Percentiles rank a stretch among this genome's conserved stretches.
These are phyloP conservation scores for Aquilaria agallochum DNA, from an alignment of 441 rosid species.

Conservation along the genomic window DNA sequence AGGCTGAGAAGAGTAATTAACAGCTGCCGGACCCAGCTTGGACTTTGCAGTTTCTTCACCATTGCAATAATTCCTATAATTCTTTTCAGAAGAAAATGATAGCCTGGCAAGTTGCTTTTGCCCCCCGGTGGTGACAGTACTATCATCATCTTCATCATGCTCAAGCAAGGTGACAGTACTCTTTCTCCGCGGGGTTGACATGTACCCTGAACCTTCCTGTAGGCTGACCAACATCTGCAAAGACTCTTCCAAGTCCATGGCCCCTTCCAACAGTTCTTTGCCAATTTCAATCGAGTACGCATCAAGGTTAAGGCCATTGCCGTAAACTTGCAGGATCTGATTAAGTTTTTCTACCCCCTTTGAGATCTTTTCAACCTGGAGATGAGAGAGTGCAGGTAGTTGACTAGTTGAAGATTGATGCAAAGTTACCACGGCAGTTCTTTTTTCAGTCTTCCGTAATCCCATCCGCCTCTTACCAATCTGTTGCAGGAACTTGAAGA, in stretches of 20 bases:
- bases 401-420: slow-evolving; percentile 36
- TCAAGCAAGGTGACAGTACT: slow-evolving; percentile 65
- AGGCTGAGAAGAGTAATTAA: slow-evolving; percentile 33
- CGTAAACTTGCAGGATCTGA: slow-evolving; percentile 70
- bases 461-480: slow-evolving; percentile 53
- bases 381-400: slow-evolving; percentile 53
- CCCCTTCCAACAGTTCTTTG: slow-evolving; percentile 74
- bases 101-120: slow-evolving; percentile 47
- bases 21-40: slow-evolving; percentile 40
- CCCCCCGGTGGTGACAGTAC: slow-evolving; percentile 15
- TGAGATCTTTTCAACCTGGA: slow-evolving; percentile 74
- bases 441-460: slow-evolving; percentile 34
- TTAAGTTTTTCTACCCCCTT: slow-evolving; percentile 82
- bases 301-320: slow-evolving; percentile 60
- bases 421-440: slow-evolving; percentile 20
- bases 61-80: slow-evolving; percentile 25
- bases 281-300: slow-evolving; percentile 75
- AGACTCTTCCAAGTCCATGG: slow-evolving; percentile 80
- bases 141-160: slow-evolving; percentile 49
- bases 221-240: slow-evolving; percentile 69
- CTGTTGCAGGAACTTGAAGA: slow-evolving; percentile 62
- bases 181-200: slow-evolving; percentile 39
- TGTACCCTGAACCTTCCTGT: slow-evolving; percentile 66
- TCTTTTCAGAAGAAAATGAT: slow-evolving; percentile 50
- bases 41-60: slow-evolving; percentile 37